Percentiles rank a stretch among this genome's conserved stretches.
Conservation (phyloP, 208 protist species). For the Crithidia brevicula region DNA sequence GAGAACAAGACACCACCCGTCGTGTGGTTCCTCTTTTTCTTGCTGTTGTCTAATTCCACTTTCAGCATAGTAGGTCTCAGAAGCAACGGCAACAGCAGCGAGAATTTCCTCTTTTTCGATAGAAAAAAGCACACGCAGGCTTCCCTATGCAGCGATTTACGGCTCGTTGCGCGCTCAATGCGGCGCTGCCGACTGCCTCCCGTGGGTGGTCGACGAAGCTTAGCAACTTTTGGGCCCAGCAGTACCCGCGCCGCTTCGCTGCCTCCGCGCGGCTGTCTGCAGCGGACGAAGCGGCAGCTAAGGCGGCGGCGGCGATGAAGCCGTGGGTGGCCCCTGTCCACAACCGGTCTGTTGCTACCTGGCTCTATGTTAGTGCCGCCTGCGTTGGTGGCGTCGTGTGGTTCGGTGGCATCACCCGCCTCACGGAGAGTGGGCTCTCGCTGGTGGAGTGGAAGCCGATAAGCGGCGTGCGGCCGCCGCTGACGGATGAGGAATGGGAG, state of each 20-base stretch:
- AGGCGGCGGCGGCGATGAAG: conserved; percentile 4
- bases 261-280: conserved; percentile 8
- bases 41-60: too few relatives aligned
- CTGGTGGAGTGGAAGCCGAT: conserved; percentile 96
- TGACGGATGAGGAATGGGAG: conserved; percentile 94
- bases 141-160: conserved; percentile 26
- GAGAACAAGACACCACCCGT: too few relatives aligned
- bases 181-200: conserved; percentile 5
- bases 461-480: conserved; percentile 87
- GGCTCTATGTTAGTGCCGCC: conserved; percentile 87
- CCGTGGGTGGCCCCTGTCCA: conserved; percentile 40
- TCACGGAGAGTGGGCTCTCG: conserved; percentile 95
- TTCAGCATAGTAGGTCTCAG: too few relatives aligned
- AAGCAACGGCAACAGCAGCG: too few relatives aligned
- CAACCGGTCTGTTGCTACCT: conserved; percentile 80
- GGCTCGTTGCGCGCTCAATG: conserved; percentile 6
- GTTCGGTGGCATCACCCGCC: conserved; percentile 94
- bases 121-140: not conserved
- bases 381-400: conserved; percentile 93
- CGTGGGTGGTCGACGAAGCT: conserved; percentile 16
- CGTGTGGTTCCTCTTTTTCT: too few relatives aligned
- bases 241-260: conserved; percentile 22
- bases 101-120: not conserved
- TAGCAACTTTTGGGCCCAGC: conserved; percentile 13
- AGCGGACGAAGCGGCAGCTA: conserved; percentile 10